These are phyloP conservation scores for Rutstroemia sp. DNA, from an alignment of 2,329 filamentous ascomycete species.

Conservation along the genomic window DNA sequence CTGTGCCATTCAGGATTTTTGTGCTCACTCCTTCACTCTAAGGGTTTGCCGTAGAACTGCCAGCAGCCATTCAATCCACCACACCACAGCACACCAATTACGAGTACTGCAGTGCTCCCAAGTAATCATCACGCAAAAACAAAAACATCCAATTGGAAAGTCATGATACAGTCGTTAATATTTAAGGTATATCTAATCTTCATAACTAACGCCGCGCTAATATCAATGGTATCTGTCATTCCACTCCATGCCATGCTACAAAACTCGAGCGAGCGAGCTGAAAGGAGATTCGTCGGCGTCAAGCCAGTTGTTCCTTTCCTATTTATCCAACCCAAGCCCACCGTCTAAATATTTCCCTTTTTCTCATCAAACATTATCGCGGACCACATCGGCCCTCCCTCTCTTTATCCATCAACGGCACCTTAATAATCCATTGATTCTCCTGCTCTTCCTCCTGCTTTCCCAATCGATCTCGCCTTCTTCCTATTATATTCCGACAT, in stretches of 20 bases:
- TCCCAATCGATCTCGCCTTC: constrained; percentile 11
- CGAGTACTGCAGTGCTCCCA: too few relatives aligned
- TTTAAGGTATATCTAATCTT: constrained; percentile 25
- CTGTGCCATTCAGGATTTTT: too few relatives aligned
- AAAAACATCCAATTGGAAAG: background rate
- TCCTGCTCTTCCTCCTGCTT: constrained; percentile 14
- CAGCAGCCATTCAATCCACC: too few relatives aligned
- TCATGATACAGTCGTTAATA: constrained; percentile 17
- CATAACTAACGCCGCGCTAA: constrained; percentile 24
- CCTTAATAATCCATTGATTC: constrained; percentile 3
- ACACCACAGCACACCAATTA: too few relatives aligned
- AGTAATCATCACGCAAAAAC: background rate
- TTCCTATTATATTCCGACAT: constrained; percentile 37
- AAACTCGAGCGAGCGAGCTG: background rate
- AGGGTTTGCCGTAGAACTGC: too few relatives aligned
- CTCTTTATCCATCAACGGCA: constrained; percentile 3
- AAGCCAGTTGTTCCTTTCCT: constrained; percentile 17
- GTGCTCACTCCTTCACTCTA: too few relatives aligned
- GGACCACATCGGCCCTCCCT: background rate
- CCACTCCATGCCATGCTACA: constrained; percentile 9
- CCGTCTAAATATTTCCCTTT: background rate
- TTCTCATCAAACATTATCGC: constrained; percentile 5
- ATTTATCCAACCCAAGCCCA: background rate
- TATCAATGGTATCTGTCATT: constrained; percentile 27
- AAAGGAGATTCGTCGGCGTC: constrained; percentile 25